Evolutionary conservation across 208 protist genomes (phyloP).

Genomic region (Wallacemonas sp.): DNA sequence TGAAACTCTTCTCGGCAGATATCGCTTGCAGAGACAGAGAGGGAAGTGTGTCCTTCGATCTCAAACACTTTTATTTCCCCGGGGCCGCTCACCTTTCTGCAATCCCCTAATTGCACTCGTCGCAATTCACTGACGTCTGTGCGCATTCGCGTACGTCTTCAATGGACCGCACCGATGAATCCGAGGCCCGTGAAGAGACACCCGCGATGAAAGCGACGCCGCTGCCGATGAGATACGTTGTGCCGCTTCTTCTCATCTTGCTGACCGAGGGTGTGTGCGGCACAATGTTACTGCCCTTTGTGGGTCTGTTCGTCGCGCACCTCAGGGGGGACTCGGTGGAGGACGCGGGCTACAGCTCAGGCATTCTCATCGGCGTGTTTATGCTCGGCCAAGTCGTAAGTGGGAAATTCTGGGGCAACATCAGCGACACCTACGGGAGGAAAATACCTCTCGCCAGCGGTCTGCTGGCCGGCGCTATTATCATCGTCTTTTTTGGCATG

Average conservation of each 20-base stretch:
- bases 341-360: conserved; percentile 55
- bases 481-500: conserved; percentile 68
- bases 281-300: conserved; percentile 76
- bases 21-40: no score
- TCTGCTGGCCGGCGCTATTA: conserved; percentile 35
- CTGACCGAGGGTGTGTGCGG: conserved; percentile 65
- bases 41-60: no score
- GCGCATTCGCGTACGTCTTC: no score
- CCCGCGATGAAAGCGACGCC: conserved; percentile 58
- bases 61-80: no score
- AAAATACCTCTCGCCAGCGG: conserved; percentile 39
- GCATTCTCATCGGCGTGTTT: conserved; percentile 68
- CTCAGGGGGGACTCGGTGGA: conserved; percentile 34
- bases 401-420: conserved; percentile 56
- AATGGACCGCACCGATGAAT: no score
- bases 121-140: no score
- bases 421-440: conserved; percentile 73
- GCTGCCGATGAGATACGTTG: conserved; percentile 52
- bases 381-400: conserved; percentile 83
- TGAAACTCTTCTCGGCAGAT: no score
- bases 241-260: conserved; percentile 53
- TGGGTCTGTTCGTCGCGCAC: conserved; percentile 55
- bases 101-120: no score
- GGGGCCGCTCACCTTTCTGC: no score
- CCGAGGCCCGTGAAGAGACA: no score